Conservation (phyloP, 176 grass and related monocot genomes). For the Thinopyrum elongatum region DNA sequence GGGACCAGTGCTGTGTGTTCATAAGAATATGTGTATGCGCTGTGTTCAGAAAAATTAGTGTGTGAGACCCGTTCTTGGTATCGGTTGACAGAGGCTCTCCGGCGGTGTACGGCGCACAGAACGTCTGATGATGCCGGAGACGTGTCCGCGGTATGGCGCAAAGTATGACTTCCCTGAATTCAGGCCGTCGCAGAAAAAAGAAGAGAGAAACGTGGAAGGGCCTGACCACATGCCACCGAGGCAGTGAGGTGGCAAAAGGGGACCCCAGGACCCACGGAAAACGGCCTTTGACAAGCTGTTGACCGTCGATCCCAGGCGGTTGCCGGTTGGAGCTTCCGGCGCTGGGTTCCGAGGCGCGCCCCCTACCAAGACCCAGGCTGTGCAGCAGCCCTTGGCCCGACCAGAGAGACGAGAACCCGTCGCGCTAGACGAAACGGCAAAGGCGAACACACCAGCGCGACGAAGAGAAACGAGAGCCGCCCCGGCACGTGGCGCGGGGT, state of each 20-base stretch:
- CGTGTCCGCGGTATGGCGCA: no score
- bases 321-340: neutral
- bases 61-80: no score
- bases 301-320: neutral
- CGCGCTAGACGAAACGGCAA: neutral
- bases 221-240: neutral
- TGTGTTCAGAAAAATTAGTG: no score
- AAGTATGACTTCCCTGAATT: no score
- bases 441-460: neutral
- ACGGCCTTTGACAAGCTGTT: neutral
- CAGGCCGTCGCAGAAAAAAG: neutral
- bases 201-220: neutral
- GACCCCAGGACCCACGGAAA: neutral
- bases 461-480: neutral
- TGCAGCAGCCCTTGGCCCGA: neutral
- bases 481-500: neutral
- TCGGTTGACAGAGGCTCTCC: no score
- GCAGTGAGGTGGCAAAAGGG: neutral
- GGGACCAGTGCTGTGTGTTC: no score
- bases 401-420: neutral
- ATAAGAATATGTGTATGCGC: no score
- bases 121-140: no score
- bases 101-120: no score
- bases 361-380: neutral
- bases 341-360: neutral